Conservation (phyloP, 306 rosid species). For the Ziziphus jujuba region DNA sequence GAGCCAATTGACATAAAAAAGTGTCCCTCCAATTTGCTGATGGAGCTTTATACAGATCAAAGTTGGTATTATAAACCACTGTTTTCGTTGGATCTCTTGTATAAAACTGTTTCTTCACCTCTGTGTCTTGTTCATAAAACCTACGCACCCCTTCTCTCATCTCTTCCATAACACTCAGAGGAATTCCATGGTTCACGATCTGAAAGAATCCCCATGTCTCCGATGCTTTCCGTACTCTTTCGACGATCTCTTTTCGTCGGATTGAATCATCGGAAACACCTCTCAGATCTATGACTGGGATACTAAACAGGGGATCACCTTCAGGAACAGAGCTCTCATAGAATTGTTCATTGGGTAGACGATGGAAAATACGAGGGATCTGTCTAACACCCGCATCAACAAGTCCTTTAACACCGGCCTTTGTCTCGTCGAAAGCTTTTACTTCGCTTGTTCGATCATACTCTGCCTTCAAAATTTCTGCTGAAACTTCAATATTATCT, state of each 20-base stretch:
- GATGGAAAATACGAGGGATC: conserved; percentile 35
- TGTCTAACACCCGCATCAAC: conserved; percentile 30
- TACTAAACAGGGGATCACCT: conserved; percentile 10
- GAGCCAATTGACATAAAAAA: no score
- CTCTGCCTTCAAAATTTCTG: no score
- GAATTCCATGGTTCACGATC: conserved; percentile 22
- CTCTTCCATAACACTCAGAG: conserved; percentile 4
- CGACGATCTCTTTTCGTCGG: not conserved
- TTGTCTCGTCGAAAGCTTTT: conserved; percentile 35
- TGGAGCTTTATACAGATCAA: not conserved
- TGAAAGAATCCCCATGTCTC: conserved; percentile 3
- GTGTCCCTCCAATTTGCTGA: conserved; percentile 6
- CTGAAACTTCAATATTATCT: not conserved
- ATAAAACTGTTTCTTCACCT: conserved; percentile 17
- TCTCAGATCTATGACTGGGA: conserved; percentile 34
- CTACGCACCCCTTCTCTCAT: no score
- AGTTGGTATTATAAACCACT: conserved; percentile 7
- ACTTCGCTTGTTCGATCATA: conserved; percentile 36
- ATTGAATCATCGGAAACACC: conserved; percentile 4
- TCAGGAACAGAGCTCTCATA: not conserved
- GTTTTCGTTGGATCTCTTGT: not conserved
- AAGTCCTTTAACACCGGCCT: conserved; percentile 41
- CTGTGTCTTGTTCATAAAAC: no score
- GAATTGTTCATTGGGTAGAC: not conserved
- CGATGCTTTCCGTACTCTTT: no score